A percentile compares a stretch with the other conserved stretches of the same genome.
Conservation (phyloP, 768 basidiomycete genomes). For the Amanita molliuscula region DNA sequence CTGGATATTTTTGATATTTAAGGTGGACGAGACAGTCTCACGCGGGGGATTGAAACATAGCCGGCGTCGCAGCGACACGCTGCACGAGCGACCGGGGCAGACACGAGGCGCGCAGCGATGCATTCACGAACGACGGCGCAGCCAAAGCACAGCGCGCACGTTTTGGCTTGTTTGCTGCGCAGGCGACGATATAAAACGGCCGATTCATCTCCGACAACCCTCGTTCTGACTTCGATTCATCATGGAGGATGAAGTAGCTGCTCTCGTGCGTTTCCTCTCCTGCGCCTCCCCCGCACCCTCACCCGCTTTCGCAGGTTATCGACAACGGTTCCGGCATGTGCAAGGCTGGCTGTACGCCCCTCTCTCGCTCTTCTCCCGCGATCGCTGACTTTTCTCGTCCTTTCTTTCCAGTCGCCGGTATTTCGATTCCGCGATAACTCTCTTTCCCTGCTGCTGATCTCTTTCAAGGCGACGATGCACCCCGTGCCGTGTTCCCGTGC, state of each 20-base stretch:
- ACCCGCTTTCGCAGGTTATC: slow-evolving; percentile 47
- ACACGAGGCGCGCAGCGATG: too few species aligned
- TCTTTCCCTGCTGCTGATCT: slow-evolving; percentile 12
- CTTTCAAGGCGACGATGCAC: slow-evolving; percentile 73
- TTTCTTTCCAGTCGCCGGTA: slow-evolving; percentile 51
- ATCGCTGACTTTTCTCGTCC: slow-evolving; percentile 10
- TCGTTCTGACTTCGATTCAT: slow-evolving; percentile 23
- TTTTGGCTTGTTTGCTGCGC: slow-evolving; percentile 5
- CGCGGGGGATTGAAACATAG: not conserved
- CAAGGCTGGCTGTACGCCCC: slow-evolving; percentile 92
- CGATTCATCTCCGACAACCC: not conserved
- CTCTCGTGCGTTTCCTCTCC: slow-evolving; percentile 39
- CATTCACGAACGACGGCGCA: too few species aligned
- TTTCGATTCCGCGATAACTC: slow-evolving; percentile 8
- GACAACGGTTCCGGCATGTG: slow-evolving; percentile 99
- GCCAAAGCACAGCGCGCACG: not conserved
- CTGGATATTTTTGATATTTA: not conserved
- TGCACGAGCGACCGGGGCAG: too few species aligned
- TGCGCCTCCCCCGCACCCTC: slow-evolving; percentile 3
- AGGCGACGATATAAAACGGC: not conserved
- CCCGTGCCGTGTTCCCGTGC: slow-evolving; percentile 92
- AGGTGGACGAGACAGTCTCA: not conserved
- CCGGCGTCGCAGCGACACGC: too few species aligned
- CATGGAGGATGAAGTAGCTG: slow-evolving; percentile 41
- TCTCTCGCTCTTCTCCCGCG: not conserved